Conservation (phyloP, 2,329 filamentous ascomycete genomes). For the Cadophora luteo-olivacea region DNA sequence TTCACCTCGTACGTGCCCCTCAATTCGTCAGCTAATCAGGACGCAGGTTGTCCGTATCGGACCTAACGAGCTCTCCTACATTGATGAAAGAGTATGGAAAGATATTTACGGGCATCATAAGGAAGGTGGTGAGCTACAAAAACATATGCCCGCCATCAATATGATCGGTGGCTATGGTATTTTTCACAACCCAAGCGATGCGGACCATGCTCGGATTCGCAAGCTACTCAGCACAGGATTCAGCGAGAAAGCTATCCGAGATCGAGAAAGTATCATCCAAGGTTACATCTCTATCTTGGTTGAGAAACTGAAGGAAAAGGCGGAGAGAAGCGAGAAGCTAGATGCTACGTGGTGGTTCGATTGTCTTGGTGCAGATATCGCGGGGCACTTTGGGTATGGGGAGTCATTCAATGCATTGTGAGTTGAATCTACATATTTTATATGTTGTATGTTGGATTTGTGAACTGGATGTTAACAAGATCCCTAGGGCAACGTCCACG, state of each 20-base stretch:
- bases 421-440: not conserved
- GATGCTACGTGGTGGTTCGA: conserved; percentile 9
- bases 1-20: not conserved
- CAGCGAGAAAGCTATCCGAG: conserved; percentile 41
- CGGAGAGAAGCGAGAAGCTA: not conserved
- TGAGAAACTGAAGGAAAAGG: not conserved
- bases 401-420: conserved; percentile 1
- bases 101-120: conserved; percentile 36
- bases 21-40: not conserved
- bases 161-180: conserved; percentile 4
- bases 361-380: conserved; percentile 1
- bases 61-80: conserved; percentile 41
- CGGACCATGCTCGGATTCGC: conserved; percentile 38
- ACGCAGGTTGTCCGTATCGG: conserved; percentile 22
- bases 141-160: not conserved
- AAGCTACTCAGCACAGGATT: conserved; percentile 42
- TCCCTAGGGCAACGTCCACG: not conserved
- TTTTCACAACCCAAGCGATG: conserved; percentile 15
- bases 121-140: not conserved
- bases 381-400: not conserved
- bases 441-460: not conserved
- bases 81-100: conserved; percentile 38
- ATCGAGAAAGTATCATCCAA: conserved; percentile 34
- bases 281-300: not conserved
- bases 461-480: not conserved